These are phyloP conservation scores for Xylariaceae sp. DNA, from an alignment of 2,329 filamentous ascomycete genomes.

Conservation along the genomic window DNA sequence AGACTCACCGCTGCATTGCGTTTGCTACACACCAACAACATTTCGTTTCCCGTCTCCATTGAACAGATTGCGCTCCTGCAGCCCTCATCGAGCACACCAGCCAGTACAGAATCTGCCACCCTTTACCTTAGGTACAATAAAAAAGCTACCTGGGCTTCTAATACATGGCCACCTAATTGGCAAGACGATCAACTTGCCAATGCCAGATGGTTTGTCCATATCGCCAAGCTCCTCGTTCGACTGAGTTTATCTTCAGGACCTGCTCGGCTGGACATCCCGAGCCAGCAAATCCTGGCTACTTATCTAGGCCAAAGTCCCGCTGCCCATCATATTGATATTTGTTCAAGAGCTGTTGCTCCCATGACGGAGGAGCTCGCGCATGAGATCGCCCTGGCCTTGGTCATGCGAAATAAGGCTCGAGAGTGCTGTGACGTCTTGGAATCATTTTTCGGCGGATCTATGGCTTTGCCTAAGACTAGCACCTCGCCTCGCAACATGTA, in stretches of 20 bases:
- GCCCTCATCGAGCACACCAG: neutral
- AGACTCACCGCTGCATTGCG: conserved; percentile 5
- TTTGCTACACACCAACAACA: conserved; percentile 1
- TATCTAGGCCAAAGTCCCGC: conserved; percentile 2
- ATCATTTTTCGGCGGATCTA: conserved; percentile 12
- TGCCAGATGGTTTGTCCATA: conserved; percentile 1
- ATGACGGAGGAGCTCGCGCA: conserved; percentile 10
- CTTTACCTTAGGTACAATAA: conserved; percentile 7
- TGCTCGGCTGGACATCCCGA: conserved; percentile 7
- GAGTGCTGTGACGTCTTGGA: conserved; percentile 9
- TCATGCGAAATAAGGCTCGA: conserved; percentile 4
- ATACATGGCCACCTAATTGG: conserved; percentile 4
- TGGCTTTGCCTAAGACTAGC: conserved; percentile 10
- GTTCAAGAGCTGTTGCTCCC: conserved; percentile 2
- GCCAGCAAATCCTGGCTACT: conserved; percentile 7
- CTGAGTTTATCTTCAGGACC: neutral
- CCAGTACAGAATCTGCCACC: neutral
- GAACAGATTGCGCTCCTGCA: conserved; percentile 5
- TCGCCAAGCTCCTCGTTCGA: conserved; percentile 3
- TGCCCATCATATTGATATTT: conserved; percentile 1
- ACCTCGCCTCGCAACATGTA: conserved; percentile 9
- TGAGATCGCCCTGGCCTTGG: conserved; percentile 4
- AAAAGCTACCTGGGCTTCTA: conserved; percentile 5
- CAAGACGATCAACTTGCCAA: conserved; percentile 4
- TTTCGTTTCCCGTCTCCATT: conserved; percentile 8